Conservation (phyloP, 192 early-diverging fungal species). For the Podila minutissima region DNA sequence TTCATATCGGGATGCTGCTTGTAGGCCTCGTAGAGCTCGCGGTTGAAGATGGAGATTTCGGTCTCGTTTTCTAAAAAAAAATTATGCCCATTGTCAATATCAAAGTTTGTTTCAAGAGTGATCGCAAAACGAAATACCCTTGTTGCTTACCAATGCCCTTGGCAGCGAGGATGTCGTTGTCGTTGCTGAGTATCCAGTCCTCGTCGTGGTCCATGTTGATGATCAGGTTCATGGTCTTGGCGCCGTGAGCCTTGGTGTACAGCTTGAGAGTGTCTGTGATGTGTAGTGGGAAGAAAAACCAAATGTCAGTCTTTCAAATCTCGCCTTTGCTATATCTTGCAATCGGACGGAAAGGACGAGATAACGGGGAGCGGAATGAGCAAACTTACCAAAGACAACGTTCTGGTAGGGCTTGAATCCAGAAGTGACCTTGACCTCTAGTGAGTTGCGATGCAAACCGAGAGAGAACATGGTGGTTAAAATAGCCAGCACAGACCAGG, state of each 20-base stretch:
- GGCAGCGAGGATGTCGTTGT: conserved; percentile 59
- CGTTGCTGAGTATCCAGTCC: conserved; percentile 67
- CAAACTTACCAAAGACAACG: conserved; percentile 69
- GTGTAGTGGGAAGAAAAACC: not conserved
- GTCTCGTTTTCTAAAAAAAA: conserved; percentile 75
- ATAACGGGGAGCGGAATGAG: not conserved
- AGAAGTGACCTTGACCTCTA: conserved; percentile 69
- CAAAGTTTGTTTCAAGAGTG: too few species aligned
- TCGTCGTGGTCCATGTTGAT: conserved; percentile 87
- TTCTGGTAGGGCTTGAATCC: conserved; percentile 76
- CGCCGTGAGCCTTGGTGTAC: conserved; percentile 77
- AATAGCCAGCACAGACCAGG: not conserved
- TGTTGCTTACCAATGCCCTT: conserved; percentile 67
- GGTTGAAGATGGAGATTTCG: conserved; percentile 86
- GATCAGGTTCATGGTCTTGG: conserved; percentile 86
- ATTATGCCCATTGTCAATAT: not conserved
- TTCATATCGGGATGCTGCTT: conserved; percentile 82
- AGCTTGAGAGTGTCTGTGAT: conserved; percentile 77
- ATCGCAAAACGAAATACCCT: not conserved
- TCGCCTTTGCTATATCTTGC: not conserved
- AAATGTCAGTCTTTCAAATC: not conserved
- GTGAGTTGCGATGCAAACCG: not conserved
- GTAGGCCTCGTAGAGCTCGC: conserved; percentile 73
- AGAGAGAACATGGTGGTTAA: not conserved
- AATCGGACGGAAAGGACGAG: not conserved